Conservation (phyloP, 805 yeast genomes). For the Barnettozyma wickerhamii region DNA sequence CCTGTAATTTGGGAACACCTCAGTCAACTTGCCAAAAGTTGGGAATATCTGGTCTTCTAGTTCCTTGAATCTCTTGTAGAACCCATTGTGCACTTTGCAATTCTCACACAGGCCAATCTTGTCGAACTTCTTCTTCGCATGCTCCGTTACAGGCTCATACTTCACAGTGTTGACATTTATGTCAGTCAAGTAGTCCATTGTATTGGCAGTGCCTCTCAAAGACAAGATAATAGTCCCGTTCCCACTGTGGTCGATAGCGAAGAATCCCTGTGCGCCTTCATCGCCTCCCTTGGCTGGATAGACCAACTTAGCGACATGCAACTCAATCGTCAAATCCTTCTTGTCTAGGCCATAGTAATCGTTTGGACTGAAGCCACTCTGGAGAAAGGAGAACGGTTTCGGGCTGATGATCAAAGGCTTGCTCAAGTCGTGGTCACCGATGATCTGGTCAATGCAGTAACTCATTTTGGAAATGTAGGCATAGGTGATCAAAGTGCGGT, state of each 20-base stretch:
- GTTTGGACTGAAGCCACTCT: constrained; percentile 4
- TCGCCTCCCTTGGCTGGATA: constrained; percentile 2
- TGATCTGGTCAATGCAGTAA: constrained; percentile 18
- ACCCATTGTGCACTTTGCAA: constrained; percentile 64
- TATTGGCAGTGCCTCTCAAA: constrained; percentile 60
- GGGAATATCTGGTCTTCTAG: constrained; percentile 30
- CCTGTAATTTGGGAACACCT: constrained; percentile 43
- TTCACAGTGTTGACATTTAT: constrained; percentile 33
- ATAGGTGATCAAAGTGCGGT: constrained; percentile 14
- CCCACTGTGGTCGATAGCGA: constrained; percentile 44
- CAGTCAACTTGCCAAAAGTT: constrained; percentile 30
- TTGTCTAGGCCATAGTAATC: constrained; percentile 10
- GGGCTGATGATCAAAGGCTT: constrained; percentile 16
- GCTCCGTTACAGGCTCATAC: constrained; percentile 19
- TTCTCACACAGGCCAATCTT: constrained; percentile 33
- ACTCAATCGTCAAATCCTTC: background rate
- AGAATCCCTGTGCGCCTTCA: constrained; percentile 36
- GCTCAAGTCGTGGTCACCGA: constrained; percentile 10
- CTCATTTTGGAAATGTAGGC: constrained; percentile 19
- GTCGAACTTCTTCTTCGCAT: constrained; percentile 8
- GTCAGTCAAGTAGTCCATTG: constrained; percentile 59
- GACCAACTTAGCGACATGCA: constrained; percentile 8
- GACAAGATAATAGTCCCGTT: constrained; percentile 43
- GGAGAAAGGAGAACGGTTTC: constrained; percentile 11
- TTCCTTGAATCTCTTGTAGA: constrained; percentile 41